phyloP scores from a whole-genome alignment of 164 flowering plant species.

The Litsea cubeba region DNA sequence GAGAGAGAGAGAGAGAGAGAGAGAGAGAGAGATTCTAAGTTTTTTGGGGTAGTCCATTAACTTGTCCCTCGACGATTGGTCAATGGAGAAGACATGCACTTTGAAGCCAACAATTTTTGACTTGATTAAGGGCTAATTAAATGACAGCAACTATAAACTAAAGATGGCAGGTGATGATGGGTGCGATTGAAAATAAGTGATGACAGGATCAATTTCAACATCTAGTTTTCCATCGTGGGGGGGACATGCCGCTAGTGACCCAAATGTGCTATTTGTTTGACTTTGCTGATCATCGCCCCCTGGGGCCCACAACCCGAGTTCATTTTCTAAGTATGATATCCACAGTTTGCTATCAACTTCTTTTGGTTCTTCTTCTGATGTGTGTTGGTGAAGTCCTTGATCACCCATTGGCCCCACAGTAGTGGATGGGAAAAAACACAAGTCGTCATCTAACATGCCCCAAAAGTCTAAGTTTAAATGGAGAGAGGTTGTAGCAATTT shows the following conservation, averaged over 20 bases:
- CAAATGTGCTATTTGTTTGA: background rate
- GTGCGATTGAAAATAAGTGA: slow-evolving; percentile 8
- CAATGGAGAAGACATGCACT: background rate
- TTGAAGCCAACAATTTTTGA: background rate
- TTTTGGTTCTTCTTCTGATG: background rate
- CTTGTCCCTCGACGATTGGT: background rate
- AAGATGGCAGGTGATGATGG: slow-evolving; percentile 7
- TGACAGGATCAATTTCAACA: slow-evolving; percentile 8
- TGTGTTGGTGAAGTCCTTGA: background rate
- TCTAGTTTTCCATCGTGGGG: background rate
- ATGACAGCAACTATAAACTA: background rate
- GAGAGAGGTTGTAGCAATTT: background rate
- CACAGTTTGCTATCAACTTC: background rate
- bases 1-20: slow-evolving; percentile 3
- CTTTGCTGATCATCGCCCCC: background rate
- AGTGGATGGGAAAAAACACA: background rate
- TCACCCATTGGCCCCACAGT: background rate
- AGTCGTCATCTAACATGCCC: slow-evolving; percentile 5
- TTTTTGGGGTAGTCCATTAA: background rate
- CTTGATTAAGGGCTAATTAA: background rate
- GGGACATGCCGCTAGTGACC: background rate
- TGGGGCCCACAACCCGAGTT: slow-evolving; percentile 3
- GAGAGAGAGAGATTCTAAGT: background rate
- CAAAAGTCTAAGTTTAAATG: slow-evolving; percentile 3
- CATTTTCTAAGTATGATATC: slow-evolving; percentile 7